Evolutionary conservation across 441 rosid species (phyloP), one percentile per base, ranked within the genome.

Genomic region (Metrosideros polymorpha): DNA sequence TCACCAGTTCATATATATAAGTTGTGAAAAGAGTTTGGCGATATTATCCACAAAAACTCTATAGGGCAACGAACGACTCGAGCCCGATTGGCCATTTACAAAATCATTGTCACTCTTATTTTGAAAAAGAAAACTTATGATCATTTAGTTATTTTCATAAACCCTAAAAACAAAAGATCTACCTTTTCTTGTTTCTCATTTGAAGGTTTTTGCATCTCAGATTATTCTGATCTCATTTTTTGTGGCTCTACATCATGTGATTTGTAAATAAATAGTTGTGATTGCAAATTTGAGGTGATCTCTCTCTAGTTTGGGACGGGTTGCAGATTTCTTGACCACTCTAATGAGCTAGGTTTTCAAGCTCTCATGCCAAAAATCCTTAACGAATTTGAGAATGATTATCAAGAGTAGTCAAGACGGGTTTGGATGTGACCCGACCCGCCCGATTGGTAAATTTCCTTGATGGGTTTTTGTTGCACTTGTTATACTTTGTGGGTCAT

Each of bases 11-110:
- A 10, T 24, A 14, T 2, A 18, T 10, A 35, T 9, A 19, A 2
- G 47, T 5, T 3, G 12, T 8, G n/a, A 35, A 9, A 19, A 22
- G 15, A 66, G n/a, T 22, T 5, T 18, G 47, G 47, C 15, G 1
- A 35, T 9, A 9, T 66, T 35, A 17, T 63, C 13, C 0, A 32
- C 0, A 63, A 4, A 4, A 63, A 32, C 39, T 15, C 18, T 61
- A 61, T 7, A 30, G 1, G 24, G 9, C 0, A 1, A 1, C 3
- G 9, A 6, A 63, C 9, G 45, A 32, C 13, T 32, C 2, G 2
- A 2, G 0, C 4, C 2, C 13, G 1, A 18, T 18, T 19, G 12
- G 0, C 5, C 0, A 0, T 71, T 39, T 35, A 19, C 15, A 66
- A 12, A 35, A 9, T 10, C 4, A 3, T 6, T 12, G 3, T 29